Percentiles rank a stretch among this genome's conserved stretches.
Evolutionary conservation across 2,329 filamentous ascomycete species (phyloP).

Genomic region (Annulohypoxylon truncatum): DNA sequence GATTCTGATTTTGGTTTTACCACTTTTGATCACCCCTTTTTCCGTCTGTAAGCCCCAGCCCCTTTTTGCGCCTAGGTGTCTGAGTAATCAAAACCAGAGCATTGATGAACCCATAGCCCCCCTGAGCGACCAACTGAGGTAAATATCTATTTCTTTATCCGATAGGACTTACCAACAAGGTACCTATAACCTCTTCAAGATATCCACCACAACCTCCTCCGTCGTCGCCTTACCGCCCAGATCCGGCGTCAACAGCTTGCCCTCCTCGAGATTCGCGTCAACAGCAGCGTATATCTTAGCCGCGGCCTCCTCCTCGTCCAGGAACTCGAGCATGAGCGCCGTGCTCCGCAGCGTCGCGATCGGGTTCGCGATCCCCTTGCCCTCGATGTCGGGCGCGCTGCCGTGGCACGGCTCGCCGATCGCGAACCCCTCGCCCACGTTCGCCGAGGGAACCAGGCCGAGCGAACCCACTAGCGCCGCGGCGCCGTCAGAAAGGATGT

Average conservation of each 20-base stretch:
- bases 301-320: conserved; percentile 87
- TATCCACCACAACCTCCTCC: conserved; percentile 86
- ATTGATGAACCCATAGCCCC: too few species aligned
- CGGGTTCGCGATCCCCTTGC: conserved; percentile 91
- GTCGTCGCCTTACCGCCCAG: conserved; percentile 89
- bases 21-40: conserved; percentile 46
- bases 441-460: conserved; percentile 92
- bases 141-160: too few species aligned
- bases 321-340: conserved; percentile 95
- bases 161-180: too few species aligned
- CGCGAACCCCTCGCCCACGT: conserved; percentile 92
- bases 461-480: conserved; percentile 92
- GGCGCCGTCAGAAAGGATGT: conserved; percentile 95
- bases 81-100: not conserved
- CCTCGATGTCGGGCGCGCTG: conserved; percentile 94
- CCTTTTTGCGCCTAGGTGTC: not conserved
- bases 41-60: not conserved
- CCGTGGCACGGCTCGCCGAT: conserved; percentile 99
- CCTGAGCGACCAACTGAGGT: too few species aligned
- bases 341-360: conserved; percentile 93
- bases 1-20: conserved; percentile 7
- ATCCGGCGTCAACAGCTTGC: conserved; percentile 85
- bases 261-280: conserved; percentile 88
- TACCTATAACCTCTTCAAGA: conserved; percentile 79
- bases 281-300: conserved; percentile 92